These are phyloP conservation scores for Pseudovirgaria hyperparasitica DNA, from an alignment of 2,329 filamentous ascomycete genomes.

Conservation along the genomic window DNA sequence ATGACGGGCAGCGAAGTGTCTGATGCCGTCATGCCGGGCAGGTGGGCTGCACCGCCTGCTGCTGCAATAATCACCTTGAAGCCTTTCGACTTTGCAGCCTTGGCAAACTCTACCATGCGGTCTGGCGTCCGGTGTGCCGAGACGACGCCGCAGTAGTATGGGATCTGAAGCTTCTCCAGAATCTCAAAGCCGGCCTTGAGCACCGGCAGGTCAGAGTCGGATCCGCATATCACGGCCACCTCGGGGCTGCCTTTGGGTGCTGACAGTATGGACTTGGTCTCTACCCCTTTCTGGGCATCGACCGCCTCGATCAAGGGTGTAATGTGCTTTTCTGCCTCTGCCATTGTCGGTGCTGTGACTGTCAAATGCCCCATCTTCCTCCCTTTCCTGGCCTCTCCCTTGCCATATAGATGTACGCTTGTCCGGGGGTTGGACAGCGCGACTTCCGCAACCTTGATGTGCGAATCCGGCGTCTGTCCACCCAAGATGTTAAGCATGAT, in stretches of 20 bases:
- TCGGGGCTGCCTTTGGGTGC: slow-evolving; percentile 32
- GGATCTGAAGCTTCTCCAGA: slow-evolving; percentile 56
- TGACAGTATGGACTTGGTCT: slow-evolving; percentile 7
- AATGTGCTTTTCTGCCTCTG: slow-evolving; percentile 53
- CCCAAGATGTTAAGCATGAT: slow-evolving; percentile 79
- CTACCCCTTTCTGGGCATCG: slow-evolving; percentile 39
- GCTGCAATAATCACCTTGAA: slow-evolving; percentile 36
- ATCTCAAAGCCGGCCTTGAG: slow-evolving; percentile 54
- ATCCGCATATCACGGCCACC: slow-evolving; percentile 74
- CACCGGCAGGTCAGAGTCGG: slow-evolving; percentile 61
- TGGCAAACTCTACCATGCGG: slow-evolving; percentile 33
- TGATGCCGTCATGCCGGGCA: slow-evolving; percentile 39
- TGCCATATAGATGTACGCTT: slow-evolving; percentile 80
- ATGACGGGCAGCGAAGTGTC: slow-evolving; percentile 39
- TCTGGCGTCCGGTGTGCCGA: slow-evolving; percentile 49
- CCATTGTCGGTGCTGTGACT: slow-evolving; percentile 55
- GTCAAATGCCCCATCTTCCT: slow-evolving; percentile 96
- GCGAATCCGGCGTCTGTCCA: slow-evolving; percentile 51
- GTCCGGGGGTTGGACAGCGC: slow-evolving; percentile 47
- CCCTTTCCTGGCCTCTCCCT: slow-evolving; percentile 67
- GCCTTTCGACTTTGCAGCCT: slow-evolving; percentile 20
- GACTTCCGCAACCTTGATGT: slow-evolving; percentile 43
- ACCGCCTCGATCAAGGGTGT: slow-evolving; percentile 57
- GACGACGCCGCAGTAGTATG: slow-evolving; percentile 61
- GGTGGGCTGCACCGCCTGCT: slow-evolving; percentile 37